Evolutionary conservation across 306 rosid genomes (phyloP).

Genomic region (Gleditsia sinensis): DNA sequence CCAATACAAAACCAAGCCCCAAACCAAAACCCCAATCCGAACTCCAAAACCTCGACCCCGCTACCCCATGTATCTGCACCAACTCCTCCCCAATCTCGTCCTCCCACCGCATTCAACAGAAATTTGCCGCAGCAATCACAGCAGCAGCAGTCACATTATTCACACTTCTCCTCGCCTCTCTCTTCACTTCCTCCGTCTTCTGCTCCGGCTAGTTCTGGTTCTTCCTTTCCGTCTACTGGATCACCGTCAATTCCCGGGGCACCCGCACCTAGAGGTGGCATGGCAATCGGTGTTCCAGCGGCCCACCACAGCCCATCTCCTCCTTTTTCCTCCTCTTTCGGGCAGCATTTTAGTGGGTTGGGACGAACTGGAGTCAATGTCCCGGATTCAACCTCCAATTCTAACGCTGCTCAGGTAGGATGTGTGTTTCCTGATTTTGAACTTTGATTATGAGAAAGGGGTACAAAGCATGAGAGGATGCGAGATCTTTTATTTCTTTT

Average conservation of each 20-base stretch:
- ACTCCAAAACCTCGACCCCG: slow-evolving; percentile 39
- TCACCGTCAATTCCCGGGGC: slow-evolving; percentile 46
- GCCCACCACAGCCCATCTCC: slow-evolving; percentile 67
- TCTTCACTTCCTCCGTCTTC: slow-evolving; percentile 52
- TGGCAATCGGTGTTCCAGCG: slow-evolving; percentile 84
- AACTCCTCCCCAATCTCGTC: slow-evolving; percentile 52
- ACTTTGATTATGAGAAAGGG: background rate
- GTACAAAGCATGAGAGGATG: background rate
- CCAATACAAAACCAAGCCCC: slow-evolving; percentile 49
- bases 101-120: slow-evolving; percentile 57
- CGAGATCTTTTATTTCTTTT: background rate
- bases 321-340: slow-evolving; percentile 72
- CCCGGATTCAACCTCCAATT: slow-evolving; percentile 51
- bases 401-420: slow-evolving; percentile 67
- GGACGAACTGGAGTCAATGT: slow-evolving; percentile 60
- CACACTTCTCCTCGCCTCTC: slow-evolving; percentile 49
- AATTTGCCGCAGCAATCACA: slow-evolving; percentile 32
- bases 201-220: slow-evolving; percentile 33
- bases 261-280: slow-evolving; percentile 59
- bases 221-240: slow-evolving; percentile 43
- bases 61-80: slow-evolving; percentile 36
- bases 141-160: slow-evolving; percentile 56
- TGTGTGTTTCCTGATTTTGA: background rate
- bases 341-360: slow-evolving; percentile 80
- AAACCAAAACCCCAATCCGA: slow-evolving; percentile 43